These are phyloP conservation scores for Lithospermum erythrorhizon DNA, from an alignment of 257 asterid species.

Conservation along the genomic window DNA sequence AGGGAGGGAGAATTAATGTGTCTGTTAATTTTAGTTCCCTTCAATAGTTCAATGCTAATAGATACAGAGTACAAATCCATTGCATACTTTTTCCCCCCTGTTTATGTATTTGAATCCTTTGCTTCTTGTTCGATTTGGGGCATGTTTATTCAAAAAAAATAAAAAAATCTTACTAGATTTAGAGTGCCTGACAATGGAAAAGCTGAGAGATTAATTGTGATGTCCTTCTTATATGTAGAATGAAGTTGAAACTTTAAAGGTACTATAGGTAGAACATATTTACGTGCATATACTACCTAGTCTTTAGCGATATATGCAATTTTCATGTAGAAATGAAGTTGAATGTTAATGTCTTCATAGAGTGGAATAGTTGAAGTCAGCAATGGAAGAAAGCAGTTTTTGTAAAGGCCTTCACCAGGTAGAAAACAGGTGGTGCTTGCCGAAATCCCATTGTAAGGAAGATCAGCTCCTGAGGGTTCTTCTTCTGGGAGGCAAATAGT, in stretches of 20 bases:
- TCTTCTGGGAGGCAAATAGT: conserved; percentile 64
- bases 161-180: no score
- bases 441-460: conserved; percentile 65
- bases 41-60: no score
- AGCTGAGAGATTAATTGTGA: background rate
- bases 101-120: no score
- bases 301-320: background rate
- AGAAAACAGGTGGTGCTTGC: conserved; percentile 36
- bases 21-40: background rate
- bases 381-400: conserved; percentile 75
- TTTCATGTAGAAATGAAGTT: background rate
- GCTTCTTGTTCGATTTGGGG: background rate
- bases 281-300: background rate
- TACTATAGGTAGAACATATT: background rate
- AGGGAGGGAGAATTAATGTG: no score
- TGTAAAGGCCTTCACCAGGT: conserved; percentile 49
- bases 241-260: background rate
- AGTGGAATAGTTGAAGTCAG: background rate
- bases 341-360: background rate
- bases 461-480: conserved; percentile 72
- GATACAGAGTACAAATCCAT: no score
- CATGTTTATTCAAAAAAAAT: background rate
- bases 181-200: no score
- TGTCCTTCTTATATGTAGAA: background rate
- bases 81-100: no score